Conservation (phyloP, 2,329 filamentous ascomycete species). For the Exophiala calicioides region DNA sequence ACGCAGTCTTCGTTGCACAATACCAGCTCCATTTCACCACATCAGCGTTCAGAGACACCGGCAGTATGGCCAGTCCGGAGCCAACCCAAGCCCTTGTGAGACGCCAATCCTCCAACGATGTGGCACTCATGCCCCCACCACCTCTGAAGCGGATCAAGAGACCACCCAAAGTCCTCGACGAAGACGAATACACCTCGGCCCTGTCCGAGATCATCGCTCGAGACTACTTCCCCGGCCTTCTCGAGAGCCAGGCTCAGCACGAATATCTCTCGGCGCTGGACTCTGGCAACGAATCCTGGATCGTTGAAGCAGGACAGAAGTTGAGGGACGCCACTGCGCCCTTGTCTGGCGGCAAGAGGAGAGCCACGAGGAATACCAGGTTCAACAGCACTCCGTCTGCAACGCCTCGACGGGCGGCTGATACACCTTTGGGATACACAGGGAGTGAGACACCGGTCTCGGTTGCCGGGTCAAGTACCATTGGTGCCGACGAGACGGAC, state of each 20-base stretch:
- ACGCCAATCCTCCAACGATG: constrained; percentile 17
- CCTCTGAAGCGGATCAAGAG: constrained; percentile 86
- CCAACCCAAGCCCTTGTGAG: constrained; percentile 20
- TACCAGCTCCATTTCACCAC: too few relatives aligned
- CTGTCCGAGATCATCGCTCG: constrained; percentile 92
- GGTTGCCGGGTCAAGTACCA: constrained; percentile 37
- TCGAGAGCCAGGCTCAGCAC: constrained; percentile 82
- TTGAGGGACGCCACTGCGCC: constrained; percentile 81
- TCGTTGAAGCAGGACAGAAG: constrained; percentile 72
- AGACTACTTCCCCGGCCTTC: constrained; percentile 92
- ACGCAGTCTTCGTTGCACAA: too few relatives aligned
- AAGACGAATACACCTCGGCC: constrained; percentile 88
- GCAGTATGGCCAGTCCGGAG: constrained; percentile 15
- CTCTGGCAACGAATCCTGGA: constrained; percentile 82
- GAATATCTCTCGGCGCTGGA: constrained; percentile 92
- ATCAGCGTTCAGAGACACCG: too few relatives aligned
- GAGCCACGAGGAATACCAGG: constrained; percentile 33
- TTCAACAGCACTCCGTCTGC: constrained; percentile 24
- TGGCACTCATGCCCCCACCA: constrained; percentile 85
- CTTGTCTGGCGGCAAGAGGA: constrained; percentile 46
- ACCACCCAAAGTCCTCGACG: constrained; percentile 82
- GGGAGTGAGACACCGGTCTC: constrained; percentile 60
- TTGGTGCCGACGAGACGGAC: too few relatives aligned
- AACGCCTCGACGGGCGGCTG: constrained; percentile 12
- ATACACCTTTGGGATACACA: constrained; percentile 30